Evolutionary conservation across 495 filamentous ascomycete species (phyloP).

Genomic region (Daldinia childiae): DNA sequence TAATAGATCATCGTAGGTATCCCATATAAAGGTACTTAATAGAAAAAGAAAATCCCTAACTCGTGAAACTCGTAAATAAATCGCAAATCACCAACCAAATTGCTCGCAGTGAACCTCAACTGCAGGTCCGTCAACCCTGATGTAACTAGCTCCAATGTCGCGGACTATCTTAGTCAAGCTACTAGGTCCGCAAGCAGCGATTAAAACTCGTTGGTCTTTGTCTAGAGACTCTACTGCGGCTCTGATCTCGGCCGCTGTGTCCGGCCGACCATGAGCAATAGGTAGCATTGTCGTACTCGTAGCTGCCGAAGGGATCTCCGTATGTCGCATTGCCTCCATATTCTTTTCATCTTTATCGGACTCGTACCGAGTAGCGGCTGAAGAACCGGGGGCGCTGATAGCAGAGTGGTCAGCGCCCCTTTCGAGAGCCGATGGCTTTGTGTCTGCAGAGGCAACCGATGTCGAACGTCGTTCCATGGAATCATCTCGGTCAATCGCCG

Average conservation of each 20-base stretch:
- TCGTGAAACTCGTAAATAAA: conserved; percentile 2
- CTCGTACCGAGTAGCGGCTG: conserved; percentile 35
- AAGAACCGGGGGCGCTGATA: conserved; percentile 28
- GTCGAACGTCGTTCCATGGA: conserved; percentile 10
- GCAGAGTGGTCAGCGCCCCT: conserved; percentile 20
- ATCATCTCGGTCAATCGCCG: neutral
- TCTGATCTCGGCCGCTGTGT: conserved; percentile 53
- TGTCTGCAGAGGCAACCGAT: conserved; percentile 23
- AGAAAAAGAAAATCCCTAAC: neutral
- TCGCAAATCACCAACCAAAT: conserved; percentile 61
- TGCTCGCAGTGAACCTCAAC: conserved; percentile 65
- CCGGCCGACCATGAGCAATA: conserved; percentile 53
- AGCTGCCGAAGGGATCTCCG: conserved; percentile 15
- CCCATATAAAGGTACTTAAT: neutral
- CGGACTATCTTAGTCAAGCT: conserved; percentile 58
- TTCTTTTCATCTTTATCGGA: conserved; percentile 31
- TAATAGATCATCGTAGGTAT: neutral
- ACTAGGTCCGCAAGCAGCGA: conserved; percentile 63
- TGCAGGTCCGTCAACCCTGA: conserved; percentile 58
- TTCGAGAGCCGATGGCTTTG: conserved; percentile 12
- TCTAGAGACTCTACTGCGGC: conserved; percentile 52
- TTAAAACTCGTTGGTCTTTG: conserved; percentile 55
- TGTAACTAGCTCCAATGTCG: conserved; percentile 61
- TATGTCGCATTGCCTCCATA: neutral
- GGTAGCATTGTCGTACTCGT: conserved; percentile 30